Percentiles rank a stretch among this genome's conserved stretches.
phyloP scores from a whole-genome alignment of 2,329 filamentous ascomycete genomes.

The Amphichorda felina region DNA sequence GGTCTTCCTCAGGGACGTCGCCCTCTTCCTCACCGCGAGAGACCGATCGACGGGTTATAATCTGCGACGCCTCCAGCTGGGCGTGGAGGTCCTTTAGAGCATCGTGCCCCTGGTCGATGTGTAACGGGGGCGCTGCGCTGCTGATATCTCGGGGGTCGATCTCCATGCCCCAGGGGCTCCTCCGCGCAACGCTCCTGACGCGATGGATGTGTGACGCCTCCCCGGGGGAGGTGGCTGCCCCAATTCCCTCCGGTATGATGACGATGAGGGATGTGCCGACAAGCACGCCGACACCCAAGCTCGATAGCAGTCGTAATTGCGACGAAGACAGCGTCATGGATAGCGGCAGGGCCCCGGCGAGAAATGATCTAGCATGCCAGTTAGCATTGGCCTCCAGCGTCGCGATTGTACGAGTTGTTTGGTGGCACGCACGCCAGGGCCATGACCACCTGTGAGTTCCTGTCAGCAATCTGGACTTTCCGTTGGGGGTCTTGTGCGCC shows the following conservation, averaged over 20 bases:
- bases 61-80: background rate
- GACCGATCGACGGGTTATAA: background rate
- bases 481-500: too few species aligned
- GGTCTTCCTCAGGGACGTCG: background rate
- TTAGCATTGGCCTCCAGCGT: background rate
- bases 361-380: slow-evolving; percentile 58
- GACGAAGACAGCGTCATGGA: slow-evolving; percentile 79
- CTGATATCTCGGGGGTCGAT: slow-evolving; percentile 7
- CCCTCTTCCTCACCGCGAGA: slow-evolving; percentile 1
- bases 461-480: slow-evolving; percentile 9
- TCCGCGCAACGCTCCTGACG: slow-evolving; percentile 16
- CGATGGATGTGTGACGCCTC: slow-evolving; percentile 24
- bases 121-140: slow-evolving; percentile 9
- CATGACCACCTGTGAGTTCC: slow-evolving; percentile 36
- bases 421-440: slow-evolving; percentile 39
- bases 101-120: slow-evolving; percentile 3
- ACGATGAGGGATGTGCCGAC: slow-evolving; percentile 94
- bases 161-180: slow-evolving; percentile 15
- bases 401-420: slow-evolving; percentile 3
- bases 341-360: slow-evolving; percentile 82
- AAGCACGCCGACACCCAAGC: slow-evolving; percentile 84
- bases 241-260: slow-evolving; percentile 93
- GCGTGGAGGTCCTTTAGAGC: background rate
- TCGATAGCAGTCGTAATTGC: slow-evolving; percentile 80
- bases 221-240: slow-evolving; percentile 59